Evolutionary conservation across 768 basidiomycete genomes (phyloP).

Genomic region (Russula abietina): DNA sequence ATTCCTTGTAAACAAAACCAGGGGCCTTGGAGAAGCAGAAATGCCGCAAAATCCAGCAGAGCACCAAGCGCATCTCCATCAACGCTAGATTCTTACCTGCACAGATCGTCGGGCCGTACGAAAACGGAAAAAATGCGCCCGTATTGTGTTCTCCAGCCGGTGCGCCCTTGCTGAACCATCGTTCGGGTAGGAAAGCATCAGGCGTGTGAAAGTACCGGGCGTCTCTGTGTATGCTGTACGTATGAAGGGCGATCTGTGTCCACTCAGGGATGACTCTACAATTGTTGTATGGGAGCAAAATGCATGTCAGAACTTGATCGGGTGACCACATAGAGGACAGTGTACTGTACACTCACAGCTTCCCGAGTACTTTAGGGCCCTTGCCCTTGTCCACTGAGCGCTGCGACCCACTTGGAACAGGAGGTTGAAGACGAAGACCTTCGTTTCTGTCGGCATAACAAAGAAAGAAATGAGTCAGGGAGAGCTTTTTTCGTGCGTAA

Average conservation of each 20-base stretch:
- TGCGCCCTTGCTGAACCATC: conserved; percentile 10
- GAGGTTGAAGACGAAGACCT: conserved; percentile 28
- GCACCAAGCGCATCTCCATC: conserved; percentile 38
- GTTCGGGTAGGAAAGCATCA: conserved; percentile 17
- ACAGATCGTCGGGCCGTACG: conserved; percentile 38
- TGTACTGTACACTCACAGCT: conserved; percentile 9
- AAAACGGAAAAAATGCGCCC: conserved; percentile 40
- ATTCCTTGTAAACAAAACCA: not conserved
- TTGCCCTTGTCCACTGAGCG: conserved; percentile 35
- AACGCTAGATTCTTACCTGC: conserved; percentile 40
- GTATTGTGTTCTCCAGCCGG: conserved; percentile 27
- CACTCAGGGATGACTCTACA: conserved; percentile 15
- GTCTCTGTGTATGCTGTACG: conserved; percentile 21
- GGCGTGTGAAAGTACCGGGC: conserved; percentile 14
- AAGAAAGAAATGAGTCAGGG: too few species aligned
- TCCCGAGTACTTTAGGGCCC: conserved; percentile 28
- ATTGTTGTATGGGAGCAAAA: too few species aligned
- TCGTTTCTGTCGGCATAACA: too few species aligned
- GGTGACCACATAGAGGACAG: not conserved
- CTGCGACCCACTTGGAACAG: conserved; percentile 44
- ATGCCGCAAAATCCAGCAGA: conserved; percentile 34
- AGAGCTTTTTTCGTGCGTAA: not conserved
- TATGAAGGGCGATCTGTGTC: conserved; percentile 18
- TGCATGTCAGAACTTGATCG: not conserved
- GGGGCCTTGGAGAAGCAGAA: conserved; percentile 29